Percentiles rank a stretch among this genome's conserved stretches.
Conservation (phyloP, 768 basidiomycete species). For the Strobilomyces confusus region DNA sequence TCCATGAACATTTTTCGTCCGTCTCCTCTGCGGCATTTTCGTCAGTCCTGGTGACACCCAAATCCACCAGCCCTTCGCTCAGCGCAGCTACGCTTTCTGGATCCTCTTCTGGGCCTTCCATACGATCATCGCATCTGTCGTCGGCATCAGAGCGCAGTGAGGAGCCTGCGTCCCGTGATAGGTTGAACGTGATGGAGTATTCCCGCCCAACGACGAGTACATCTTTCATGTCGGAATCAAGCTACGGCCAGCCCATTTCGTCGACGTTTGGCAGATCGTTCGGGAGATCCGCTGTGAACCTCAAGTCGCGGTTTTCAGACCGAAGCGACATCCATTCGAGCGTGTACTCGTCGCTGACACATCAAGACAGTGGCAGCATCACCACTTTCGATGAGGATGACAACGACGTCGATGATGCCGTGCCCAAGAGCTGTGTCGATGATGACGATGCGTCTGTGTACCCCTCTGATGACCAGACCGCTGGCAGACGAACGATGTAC, state of each 20-base stretch:
- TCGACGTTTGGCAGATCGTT: constrained; percentile 2
- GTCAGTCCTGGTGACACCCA: constrained; percentile 4
- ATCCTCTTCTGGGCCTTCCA: constrained; percentile 28
- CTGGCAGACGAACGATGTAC: constrained; percentile 34
- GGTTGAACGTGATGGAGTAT: constrained; percentile 5
- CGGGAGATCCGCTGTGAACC: neutral
- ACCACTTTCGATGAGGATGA: constrained; percentile 22
- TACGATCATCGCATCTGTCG: constrained; percentile 24
- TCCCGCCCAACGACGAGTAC: constrained; percentile 19
- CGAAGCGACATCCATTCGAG: constrained; percentile 16
- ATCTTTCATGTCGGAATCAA: constrained; percentile 20
- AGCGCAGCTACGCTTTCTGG: constrained; percentile 25
- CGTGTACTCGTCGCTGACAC: constrained; percentile 17
- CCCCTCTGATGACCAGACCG: constrained; percentile 30
- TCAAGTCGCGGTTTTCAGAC: constrained; percentile 20
- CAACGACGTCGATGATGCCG: constrained; percentile 15
- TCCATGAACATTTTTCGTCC: constrained; percentile 33
- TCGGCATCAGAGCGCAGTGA: constrained; percentile 18
- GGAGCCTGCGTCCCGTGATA: constrained; percentile 7
- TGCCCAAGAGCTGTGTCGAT: constrained; percentile 10
- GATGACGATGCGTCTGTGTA: constrained; percentile 31
- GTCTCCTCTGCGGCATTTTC: constrained; percentile 23
- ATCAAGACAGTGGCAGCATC: constrained; percentile 13
- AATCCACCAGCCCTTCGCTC: constrained; percentile 14
- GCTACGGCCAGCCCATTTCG: constrained; percentile 15